phyloP scores from a whole-genome alignment of 306 rosid genomes.

The Dryas alaskensis region DNA sequence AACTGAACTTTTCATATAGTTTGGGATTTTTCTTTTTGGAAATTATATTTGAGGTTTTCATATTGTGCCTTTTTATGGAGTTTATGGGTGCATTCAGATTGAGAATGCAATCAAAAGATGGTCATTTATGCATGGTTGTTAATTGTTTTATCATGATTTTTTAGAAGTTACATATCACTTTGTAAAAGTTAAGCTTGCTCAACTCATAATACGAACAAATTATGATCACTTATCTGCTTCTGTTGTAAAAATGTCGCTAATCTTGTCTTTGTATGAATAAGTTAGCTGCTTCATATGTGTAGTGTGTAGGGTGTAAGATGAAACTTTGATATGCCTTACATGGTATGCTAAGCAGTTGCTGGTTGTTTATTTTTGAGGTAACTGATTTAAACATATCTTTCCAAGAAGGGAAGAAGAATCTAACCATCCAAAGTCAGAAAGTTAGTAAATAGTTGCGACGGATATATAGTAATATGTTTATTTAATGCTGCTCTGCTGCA shows the following conservation, averaged over 20 bases:
- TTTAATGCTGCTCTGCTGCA: background rate
- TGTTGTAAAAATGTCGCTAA: slow-evolving; percentile 6
- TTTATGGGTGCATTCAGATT: slow-evolving; percentile 5
- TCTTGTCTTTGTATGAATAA: background rate
- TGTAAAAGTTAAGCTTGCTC: background rate
- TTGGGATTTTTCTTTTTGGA: background rate
- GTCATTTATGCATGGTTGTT: slow-evolving; percentile 6
- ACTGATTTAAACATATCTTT: slow-evolving; percentile 16
- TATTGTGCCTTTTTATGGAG: background rate
- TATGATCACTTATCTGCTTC: background rate
- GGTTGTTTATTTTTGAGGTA: slow-evolving; percentile 22
- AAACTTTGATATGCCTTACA: slow-evolving; percentile 21
- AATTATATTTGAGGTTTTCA: slow-evolving; percentile 2
- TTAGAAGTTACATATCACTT: background rate
- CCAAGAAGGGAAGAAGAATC: background rate
- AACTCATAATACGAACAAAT: background rate
- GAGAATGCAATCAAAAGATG: background rate
- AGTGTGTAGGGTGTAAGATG: slow-evolving; percentile 23
- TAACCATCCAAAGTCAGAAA: background rate
- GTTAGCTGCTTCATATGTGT: slow-evolving; percentile 19
- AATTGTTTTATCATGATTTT: background rate
- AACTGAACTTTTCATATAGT: background rate
- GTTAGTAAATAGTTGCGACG: background rate
- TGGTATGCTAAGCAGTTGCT: slow-evolving; percentile 17
- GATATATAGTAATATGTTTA: background rate